Conservation (phyloP, 1,139 yeast genomes). For the Pichia sp. region DNA sequence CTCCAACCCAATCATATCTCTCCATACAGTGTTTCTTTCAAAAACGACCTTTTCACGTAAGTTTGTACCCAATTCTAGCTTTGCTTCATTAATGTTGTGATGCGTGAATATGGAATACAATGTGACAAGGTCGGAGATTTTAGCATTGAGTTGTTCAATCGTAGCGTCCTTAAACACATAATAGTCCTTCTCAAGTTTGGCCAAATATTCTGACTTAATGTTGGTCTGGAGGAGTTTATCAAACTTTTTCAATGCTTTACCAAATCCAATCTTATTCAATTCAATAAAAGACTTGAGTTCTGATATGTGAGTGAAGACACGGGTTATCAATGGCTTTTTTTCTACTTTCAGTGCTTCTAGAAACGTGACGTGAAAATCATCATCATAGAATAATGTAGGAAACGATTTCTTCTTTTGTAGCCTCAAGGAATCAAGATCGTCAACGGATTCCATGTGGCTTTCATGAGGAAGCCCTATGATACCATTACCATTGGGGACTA, state of each 20-base stretch:
- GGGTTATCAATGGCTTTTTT: conserved; percentile 60
- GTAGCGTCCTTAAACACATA: conserved; percentile 48
- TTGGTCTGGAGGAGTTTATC: conserved; percentile 72
- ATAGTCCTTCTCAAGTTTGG: conserved; percentile 27
- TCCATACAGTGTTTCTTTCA: conserved; percentile 97
- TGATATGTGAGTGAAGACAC: conserved; percentile 68
- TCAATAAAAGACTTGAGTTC: conserved; percentile 81
- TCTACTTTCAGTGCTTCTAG: conserved; percentile 56
- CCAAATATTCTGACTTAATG: conserved; percentile 50
- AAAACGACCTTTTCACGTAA: conserved; percentile 90
- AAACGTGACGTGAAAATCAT: conserved; percentile 42
- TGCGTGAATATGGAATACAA: conserved; percentile 44
- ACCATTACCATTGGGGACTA: neutral
- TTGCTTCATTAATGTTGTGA: conserved; percentile 50
- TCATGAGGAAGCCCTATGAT: neutral
- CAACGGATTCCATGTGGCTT: neutral
- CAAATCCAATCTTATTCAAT: conserved; percentile 80
- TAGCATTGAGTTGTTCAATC: conserved; percentile 41
- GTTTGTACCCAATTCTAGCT: conserved; percentile 65
- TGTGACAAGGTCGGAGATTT: conserved; percentile 45
- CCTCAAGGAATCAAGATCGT: conserved; percentile 24
- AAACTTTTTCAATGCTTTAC: conserved; percentile 83
- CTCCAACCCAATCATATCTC: conserved; percentile 88
- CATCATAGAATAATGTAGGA: conserved; percentile 41
- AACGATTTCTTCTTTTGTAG: conserved; percentile 32